Evolutionary conservation across 2,329 filamentous ascomycete genomes (phyloP).

Genomic region (Penicillium sp.): DNA sequence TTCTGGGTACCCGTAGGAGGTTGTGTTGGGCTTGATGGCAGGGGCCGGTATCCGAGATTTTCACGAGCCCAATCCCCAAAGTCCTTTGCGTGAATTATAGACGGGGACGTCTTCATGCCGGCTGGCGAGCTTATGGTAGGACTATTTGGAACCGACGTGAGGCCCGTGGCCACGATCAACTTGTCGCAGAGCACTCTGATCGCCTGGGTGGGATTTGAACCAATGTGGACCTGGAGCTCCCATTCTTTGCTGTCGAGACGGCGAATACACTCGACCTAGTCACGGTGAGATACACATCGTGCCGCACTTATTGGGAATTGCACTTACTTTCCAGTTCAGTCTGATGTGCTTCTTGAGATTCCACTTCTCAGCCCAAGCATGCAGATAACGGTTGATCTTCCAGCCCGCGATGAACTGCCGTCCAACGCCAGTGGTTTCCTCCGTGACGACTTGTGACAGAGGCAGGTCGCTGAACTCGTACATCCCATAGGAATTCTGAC

Average conservation of each 20-base stretch:
- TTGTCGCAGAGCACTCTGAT: slow-evolving; percentile 29
- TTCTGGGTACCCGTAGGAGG: not conserved
- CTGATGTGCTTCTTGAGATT: slow-evolving; percentile 24
- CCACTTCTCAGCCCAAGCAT: slow-evolving; percentile 28
- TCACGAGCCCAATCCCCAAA: slow-evolving; percentile 26
- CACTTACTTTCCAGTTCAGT: slow-evolving; percentile 27
- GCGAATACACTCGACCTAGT: slow-evolving; percentile 22
- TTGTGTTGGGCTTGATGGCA: slow-evolving; percentile 2
- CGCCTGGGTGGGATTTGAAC: not conserved
- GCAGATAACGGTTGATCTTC: slow-evolving; percentile 31
- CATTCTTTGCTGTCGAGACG: slow-evolving; percentile 28
- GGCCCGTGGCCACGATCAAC: slow-evolving; percentile 30
- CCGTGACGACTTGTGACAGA: slow-evolving; percentile 19
- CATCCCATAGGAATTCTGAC: slow-evolving; percentile 32
- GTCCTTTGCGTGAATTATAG: slow-evolving; percentile 27
- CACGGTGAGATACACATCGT: not conserved
- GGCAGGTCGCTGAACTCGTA: slow-evolving; percentile 34
- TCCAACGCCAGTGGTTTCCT: slow-evolving; percentile 7
- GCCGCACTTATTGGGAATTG: not conserved
- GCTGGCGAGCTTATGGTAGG: slow-evolving; percentile 10
- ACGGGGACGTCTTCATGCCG: not conserved
- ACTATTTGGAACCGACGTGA: slow-evolving; percentile 29
- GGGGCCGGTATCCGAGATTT: slow-evolving; percentile 25
- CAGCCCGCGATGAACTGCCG: slow-evolving; percentile 30
- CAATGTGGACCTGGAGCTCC: slow-evolving; percentile 20